Percentiles rank a stretch among this genome's conserved stretches.
Conservation (phyloP, 1,139 yeast species). For the Pneumocystis murina region DNA sequence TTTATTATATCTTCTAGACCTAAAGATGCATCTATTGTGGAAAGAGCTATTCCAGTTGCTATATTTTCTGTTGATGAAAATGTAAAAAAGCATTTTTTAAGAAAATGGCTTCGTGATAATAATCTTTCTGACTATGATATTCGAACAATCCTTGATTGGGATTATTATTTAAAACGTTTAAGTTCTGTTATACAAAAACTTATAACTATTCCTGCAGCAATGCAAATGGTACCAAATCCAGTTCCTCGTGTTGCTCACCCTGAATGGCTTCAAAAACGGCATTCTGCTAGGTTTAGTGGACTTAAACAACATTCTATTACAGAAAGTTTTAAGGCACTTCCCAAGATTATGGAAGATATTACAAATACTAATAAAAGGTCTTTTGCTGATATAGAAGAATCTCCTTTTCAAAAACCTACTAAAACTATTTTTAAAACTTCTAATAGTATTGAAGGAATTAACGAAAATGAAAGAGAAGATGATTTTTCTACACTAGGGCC, state of each 20-base stretch:
- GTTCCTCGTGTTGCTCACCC: conserved; percentile 93
- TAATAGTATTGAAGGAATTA: conserved; percentile 16
- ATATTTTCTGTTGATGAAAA: conserved; percentile 70
- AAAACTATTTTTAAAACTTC: conserved; percentile 1
- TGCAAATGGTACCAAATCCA: conserved; percentile 79
- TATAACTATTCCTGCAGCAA: conserved; percentile 93
- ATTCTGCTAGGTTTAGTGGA: conserved; percentile 47
- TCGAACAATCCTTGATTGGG: conserved; percentile 83
- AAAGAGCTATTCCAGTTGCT: conserved; percentile 91
- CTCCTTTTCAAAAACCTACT: background rate
- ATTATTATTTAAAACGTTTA: conserved; percentile 73
- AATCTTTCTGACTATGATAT: conserved; percentile 75
- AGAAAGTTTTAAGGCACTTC: conserved; percentile 28
- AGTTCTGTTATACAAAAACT: conserved; percentile 90
- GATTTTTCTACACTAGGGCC: conserved; percentile 19
- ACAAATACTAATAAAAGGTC: conserved; percentile 5
- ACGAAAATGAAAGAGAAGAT: conserved; percentile 27
- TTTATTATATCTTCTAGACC: conserved; percentile 84
- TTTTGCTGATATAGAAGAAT: background rate
- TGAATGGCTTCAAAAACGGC: conserved; percentile 67
- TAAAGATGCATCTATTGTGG: conserved; percentile 77
- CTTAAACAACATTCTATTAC: conserved; percentile 53
- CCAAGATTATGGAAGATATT: conserved; percentile 8
- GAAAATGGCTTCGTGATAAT: conserved; percentile 79
- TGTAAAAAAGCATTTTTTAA: conserved; percentile 47